These are phyloP conservation scores for Cryptococcus sp. DNA, from an alignment of 1,284 basidiomycete species.

Conservation along the genomic window DNA sequence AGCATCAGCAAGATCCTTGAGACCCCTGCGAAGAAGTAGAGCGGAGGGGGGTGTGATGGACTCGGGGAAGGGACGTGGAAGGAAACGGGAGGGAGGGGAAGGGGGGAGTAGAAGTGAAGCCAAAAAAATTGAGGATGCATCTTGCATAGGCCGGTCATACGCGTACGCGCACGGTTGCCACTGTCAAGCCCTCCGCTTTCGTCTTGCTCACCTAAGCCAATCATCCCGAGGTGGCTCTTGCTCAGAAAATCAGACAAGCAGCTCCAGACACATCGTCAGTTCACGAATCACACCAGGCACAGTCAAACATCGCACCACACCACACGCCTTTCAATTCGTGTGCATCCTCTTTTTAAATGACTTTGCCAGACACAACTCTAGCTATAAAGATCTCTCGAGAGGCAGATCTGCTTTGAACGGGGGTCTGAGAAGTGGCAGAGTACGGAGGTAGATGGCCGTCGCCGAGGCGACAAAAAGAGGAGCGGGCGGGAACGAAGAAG, in stretches of 20 bases:
- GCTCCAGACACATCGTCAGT: background rate
- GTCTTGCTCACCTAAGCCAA: background rate
- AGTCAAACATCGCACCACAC: background rate
- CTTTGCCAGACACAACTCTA: constrained; percentile 7
- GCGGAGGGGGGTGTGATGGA: background rate
- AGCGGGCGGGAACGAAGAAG: no score
- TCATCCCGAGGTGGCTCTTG: background rate
- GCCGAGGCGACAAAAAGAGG: no score
- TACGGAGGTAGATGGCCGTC: no score
- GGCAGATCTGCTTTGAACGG: no score
- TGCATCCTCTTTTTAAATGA: constrained; percentile 9
- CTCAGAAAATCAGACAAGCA: background rate
- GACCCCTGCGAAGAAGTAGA: constrained; percentile 6
- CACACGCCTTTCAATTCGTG: constrained; percentile 1
- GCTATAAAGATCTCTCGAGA: background rate
- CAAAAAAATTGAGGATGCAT: background rate
- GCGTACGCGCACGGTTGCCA: background rate
- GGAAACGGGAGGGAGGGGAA: background rate
- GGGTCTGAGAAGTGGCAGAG: no score
- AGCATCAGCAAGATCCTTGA: constrained; percentile 19
- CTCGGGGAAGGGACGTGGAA: no score
- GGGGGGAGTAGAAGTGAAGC: background rate
- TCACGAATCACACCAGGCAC: background rate
- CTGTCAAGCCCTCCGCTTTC: background rate
- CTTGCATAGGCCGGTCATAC: background rate